phyloP scores from a whole-genome alignment of 2,329 filamentous ascomycete genomes.

The Colletotrichum phormii region DNA sequence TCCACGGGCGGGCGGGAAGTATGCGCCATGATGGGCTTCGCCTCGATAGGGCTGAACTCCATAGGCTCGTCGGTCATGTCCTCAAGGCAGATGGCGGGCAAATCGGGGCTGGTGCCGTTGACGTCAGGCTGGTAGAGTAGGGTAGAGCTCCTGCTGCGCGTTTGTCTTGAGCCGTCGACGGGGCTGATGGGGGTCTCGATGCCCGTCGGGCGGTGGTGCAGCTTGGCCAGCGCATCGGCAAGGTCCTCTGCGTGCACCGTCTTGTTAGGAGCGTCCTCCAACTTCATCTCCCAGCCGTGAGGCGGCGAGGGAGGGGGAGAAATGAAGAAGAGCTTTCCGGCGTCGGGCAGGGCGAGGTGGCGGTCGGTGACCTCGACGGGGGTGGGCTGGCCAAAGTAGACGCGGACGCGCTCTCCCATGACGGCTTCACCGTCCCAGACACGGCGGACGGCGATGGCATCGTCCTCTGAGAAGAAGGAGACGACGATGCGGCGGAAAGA shows the following conservation, averaged over 20 bases:
- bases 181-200: slow-evolving; percentile 54
- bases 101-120: slow-evolving; percentile 60
- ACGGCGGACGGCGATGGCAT: slow-evolving; percentile 77
- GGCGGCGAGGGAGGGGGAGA: slow-evolving; percentile 76
- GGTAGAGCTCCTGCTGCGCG: slow-evolving; percentile 72
- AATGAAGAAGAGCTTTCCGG: slow-evolving; percentile 80
- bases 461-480: slow-evolving; percentile 78
- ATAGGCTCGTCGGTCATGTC: slow-evolving; percentile 71
- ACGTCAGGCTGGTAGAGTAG: slow-evolving; percentile 74
- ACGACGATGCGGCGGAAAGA: slow-evolving; percentile 86
- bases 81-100: slow-evolving; percentile 75
- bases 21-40: slow-evolving; percentile 66
- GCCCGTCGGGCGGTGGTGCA: slow-evolving; percentile 59
- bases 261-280: slow-evolving; percentile 78
- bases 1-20: slow-evolving; percentile 74
- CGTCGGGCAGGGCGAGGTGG: slow-evolving; percentile 74
- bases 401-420: slow-evolving; percentile 75
- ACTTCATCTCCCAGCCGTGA: slow-evolving; percentile 75
- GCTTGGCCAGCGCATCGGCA: slow-evolving; percentile 72
- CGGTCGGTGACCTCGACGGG: slow-evolving; percentile 65
- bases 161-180: slow-evolving; percentile 50
- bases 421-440: slow-evolving; percentile 80
- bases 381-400: slow-evolving; percentile 76
- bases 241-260: slow-evolving; percentile 77
- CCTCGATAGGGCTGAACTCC: slow-evolving; percentile 55